Evolutionary conservation across 2,329 filamentous ascomycete genomes (phyloP), one percentile per base, ranked within the genome.

Genomic region (Pleurostoma richardsiae): DNA sequence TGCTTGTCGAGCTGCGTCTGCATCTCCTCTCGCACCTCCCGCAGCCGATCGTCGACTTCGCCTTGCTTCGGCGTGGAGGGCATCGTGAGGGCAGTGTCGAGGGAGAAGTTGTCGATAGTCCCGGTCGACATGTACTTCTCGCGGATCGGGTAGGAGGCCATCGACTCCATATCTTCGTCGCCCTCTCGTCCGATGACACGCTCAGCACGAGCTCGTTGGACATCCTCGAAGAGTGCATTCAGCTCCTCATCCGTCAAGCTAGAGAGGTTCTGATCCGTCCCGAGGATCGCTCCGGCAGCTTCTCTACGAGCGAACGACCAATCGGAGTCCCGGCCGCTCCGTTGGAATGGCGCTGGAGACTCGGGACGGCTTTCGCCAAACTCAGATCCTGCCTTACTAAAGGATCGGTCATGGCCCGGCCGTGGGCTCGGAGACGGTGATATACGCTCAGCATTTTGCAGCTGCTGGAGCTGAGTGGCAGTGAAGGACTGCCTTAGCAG

Each of bases 81-180:
- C 77, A 96, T 90, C 0, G 94, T 99, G 43, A 99, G 75, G 10
- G 85, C 86, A 2, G 94, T 99, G 62, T 99, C 94, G 11, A 99
- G 75, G 2, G 92, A 97, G 59, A 96, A 94, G 62, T 95, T 96
- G 67, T 99, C 94, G 45, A 97, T 77, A 0, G 92, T 96, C 2
- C 92, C 92, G 46, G 87, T 94, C 3, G 91, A 96, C 71, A 96
- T 81, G 66, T 97, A 97, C 61, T 97, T 97, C 57, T 99, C 94
- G 44, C 94, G 80, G 30, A 91, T 76, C 2, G 90, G 86, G 60
- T 91, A 96, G 1, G 92, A 96, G 29, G 85, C 87, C 42, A 87
- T 81, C 0, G 92, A 96, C 55, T 99, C 94, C 45, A 85, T 82
- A 62, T 97, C 94, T 47, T 96, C 92, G 47, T 92, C 88, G 39